phyloP scores from a whole-genome alignment of 805 yeast species.

The Nakazawaea populi region DNA sequence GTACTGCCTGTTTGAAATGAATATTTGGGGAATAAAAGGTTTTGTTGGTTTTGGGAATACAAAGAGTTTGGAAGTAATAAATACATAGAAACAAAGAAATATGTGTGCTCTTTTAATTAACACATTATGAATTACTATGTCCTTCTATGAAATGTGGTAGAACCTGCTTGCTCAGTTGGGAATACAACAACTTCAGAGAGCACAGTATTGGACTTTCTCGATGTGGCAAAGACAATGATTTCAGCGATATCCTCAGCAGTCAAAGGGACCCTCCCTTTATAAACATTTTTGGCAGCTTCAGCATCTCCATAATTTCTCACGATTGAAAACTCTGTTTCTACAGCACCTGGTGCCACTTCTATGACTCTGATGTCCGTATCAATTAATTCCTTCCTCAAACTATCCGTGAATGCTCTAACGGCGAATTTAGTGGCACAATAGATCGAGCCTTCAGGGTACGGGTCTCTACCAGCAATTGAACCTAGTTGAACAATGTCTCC shows the following conservation, averaged over 20 bases:
- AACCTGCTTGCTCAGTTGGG: slow-evolving; percentile 81
- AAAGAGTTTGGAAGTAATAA: too few species aligned
- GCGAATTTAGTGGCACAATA: slow-evolving; percentile 76
- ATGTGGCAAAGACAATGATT: slow-evolving; percentile 56
- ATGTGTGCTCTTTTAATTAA: too few species aligned
- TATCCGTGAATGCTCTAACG: slow-evolving; percentile 63
- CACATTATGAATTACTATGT: background rate
- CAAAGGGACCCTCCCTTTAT: slow-evolving; percentile 64
- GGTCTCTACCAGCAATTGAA: slow-evolving; percentile 74
- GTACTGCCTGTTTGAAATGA: too few species aligned
- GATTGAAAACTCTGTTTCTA: slow-evolving; percentile 70
- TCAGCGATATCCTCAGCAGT: slow-evolving; percentile 74
- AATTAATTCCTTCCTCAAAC: slow-evolving; percentile 52
- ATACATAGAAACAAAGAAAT: too few species aligned
- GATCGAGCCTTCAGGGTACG: slow-evolving; percentile 74
- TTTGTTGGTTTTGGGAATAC: too few species aligned
- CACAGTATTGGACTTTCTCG: slow-evolving; percentile 68
- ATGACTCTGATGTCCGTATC: slow-evolving; percentile 55
- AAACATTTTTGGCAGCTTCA: slow-evolving; percentile 56
- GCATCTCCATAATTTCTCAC: slow-evolving; percentile 61
- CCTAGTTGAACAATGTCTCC: slow-evolving; percentile 76
- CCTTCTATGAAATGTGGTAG: slow-evolving; percentile 48
- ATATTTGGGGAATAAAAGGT: too few species aligned
- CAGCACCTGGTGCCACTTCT: slow-evolving; percentile 75
- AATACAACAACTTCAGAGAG: slow-evolving; percentile 79